Conservation (phyloP, 2,329 filamentous ascomycete genomes). For the Fusarium sp. region DNA sequence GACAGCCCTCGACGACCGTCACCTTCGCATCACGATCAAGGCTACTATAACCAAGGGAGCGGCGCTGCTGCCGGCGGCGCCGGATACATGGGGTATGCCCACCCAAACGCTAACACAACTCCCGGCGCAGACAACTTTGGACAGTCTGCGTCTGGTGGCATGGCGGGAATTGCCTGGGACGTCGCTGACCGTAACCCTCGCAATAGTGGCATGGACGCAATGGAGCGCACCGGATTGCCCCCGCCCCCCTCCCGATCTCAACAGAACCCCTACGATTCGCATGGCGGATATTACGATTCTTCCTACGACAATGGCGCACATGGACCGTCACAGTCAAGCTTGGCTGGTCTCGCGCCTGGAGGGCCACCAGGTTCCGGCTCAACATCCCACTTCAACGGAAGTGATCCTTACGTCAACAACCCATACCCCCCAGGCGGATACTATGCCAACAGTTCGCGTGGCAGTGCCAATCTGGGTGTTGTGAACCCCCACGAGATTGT, state of each 20-base stretch:
- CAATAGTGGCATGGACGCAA: slow-evolving; percentile 73
- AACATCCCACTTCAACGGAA: slow-evolving; percentile 38
- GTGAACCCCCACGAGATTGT: slow-evolving; percentile 84
- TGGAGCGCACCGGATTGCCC: slow-evolving; percentile 57
- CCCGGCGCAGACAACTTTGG: slow-evolving; percentile 77
- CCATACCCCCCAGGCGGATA: slow-evolving; percentile 70
- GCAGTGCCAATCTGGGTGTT: slow-evolving; percentile 64
- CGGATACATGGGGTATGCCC: slow-evolving; percentile 43
- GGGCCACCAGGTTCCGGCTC: slow-evolving; percentile 32
- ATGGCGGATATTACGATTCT: slow-evolving; percentile 43
- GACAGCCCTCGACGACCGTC: slow-evolving; percentile 38
- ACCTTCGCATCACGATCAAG: slow-evolving; percentile 36
- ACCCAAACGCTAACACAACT: slow-evolving; percentile 52
- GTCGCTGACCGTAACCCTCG: slow-evolving; percentile 74
- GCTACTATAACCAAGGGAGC: slow-evolving; percentile 34
- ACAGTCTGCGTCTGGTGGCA: slow-evolving; percentile 71
- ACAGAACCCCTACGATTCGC: slow-evolving; percentile 39
- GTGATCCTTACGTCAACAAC: slow-evolving; percentile 68
- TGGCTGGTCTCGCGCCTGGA: slow-evolving; percentile 45
- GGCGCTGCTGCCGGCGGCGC: slow-evolving; percentile 15
- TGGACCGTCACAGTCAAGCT: slow-evolving; percentile 53
- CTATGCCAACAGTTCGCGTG: slow-evolving; percentile 50
- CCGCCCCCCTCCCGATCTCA: slow-evolving; percentile 53
- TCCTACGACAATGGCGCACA: slow-evolving; percentile 16
- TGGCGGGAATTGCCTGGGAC: slow-evolving; percentile 74